Evolutionary conservation across 1,284 basidiomycete genomes (phyloP).

Genomic region (Inonotus obliquus): DNA sequence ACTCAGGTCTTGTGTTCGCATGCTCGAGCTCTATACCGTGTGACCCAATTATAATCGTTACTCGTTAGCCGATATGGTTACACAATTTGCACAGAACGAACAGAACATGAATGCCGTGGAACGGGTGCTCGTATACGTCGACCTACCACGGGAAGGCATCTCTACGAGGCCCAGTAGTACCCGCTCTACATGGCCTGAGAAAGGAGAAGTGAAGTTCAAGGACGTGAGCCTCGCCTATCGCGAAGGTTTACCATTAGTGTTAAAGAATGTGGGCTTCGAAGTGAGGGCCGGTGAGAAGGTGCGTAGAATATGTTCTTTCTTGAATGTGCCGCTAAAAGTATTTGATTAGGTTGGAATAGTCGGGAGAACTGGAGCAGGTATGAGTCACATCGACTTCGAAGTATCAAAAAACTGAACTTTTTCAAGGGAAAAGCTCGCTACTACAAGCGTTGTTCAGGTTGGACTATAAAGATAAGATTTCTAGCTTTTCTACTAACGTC

Average conservation of each 20-base stretch:
- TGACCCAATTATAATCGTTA: background rate
- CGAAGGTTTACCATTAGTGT: constrained; percentile 64
- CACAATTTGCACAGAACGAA: constrained; percentile 55
- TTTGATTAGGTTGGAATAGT: constrained; percentile 61
- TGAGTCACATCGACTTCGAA: constrained; percentile 18
- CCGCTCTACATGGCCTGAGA: constrained; percentile 62
- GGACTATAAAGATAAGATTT: background rate
- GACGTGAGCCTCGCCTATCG: constrained; percentile 67
- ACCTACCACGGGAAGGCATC: constrained; percentile 47
- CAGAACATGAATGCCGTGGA: constrained; percentile 75
- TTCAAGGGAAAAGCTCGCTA: constrained; percentile 68
- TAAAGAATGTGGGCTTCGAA: constrained; percentile 61
- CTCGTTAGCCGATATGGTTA: constrained; percentile 47
- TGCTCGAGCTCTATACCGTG: background rate
- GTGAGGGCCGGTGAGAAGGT: constrained; percentile 70
- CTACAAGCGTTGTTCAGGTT: constrained; percentile 70
- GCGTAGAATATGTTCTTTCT: background rate
- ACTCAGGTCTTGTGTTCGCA: constrained; percentile 51
- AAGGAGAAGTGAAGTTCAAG: constrained; percentile 58
- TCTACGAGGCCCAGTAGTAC: constrained; percentile 41
- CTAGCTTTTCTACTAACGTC: background rate
- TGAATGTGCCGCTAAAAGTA: background rate
- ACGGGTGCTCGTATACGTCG: constrained; percentile 54
- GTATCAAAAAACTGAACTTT: background rate
- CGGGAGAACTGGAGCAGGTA: constrained; percentile 66